A percentile compares a stretch with the other conserved stretches of the same genome.
phyloP scores from a whole-genome alignment of 192 early-diverging fungal species.

The Glomus cerebriforme region DNA sequence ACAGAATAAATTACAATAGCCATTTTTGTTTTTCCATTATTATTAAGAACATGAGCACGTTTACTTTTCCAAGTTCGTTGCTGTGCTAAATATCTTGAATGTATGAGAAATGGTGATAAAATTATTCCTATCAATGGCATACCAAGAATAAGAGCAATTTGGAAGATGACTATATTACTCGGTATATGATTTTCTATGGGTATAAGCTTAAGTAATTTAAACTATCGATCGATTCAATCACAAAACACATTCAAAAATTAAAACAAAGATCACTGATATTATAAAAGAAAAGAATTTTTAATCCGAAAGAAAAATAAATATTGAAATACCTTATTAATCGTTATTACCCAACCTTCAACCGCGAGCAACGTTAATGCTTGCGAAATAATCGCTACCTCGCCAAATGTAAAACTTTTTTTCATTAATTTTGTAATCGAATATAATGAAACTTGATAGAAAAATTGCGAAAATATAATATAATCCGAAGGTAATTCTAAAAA shows the following conservation, averaged over 20 bases:
- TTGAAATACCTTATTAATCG: constrained; percentile 40
- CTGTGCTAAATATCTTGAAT: constrained; percentile 50
- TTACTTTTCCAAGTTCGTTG: constrained; percentile 44
- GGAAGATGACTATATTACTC: constrained; percentile 43
- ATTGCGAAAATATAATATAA: constrained; percentile 34
- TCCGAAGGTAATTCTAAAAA: constrained; percentile 29
- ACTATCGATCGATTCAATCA: constrained; percentile 34
- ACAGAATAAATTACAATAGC: constrained; percentile 46
- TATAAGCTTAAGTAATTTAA: constrained; percentile 37
- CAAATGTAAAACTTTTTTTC: constrained; percentile 63
- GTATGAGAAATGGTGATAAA: constrained; percentile 54
- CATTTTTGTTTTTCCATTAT: constrained; percentile 44
- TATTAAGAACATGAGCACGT: constrained; percentile 33
- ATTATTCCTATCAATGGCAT: constrained; percentile 68
- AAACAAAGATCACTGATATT: neutral
- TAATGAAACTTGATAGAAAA: constrained; percentile 41
- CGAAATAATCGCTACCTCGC: constrained; percentile 64
- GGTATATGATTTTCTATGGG: neutral
- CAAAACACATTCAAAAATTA: constrained; percentile 29
- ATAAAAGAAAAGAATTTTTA: neutral
- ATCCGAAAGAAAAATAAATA: neutral
- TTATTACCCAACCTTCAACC: constrained; percentile 45
- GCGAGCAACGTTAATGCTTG: constrained; percentile 59
- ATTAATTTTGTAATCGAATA: constrained; percentile 42
- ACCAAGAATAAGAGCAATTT: constrained; percentile 66